A percentile compares a stretch with the other conserved stretches of the same genome.
These are phyloP conservation scores for Nakaseomyces sp. DNA, from an alignment of 1,139 yeast genomes.

Conservation along the genomic window DNA sequence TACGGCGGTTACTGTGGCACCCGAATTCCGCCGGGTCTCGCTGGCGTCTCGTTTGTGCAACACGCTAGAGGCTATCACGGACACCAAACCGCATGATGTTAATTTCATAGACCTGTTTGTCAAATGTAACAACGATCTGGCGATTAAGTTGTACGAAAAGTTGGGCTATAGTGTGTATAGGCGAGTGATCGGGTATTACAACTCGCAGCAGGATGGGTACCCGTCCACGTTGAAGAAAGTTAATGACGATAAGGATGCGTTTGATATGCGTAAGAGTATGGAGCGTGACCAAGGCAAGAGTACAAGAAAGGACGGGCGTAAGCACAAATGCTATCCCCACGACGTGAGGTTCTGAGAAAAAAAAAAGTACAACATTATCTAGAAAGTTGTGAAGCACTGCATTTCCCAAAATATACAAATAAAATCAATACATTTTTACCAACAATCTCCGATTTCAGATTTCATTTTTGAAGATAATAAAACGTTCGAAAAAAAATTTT, in stretches of 20 bases:
- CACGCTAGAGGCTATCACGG: conserved; percentile 64
- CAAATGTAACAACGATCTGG: conserved; percentile 71
- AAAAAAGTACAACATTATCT: too few species aligned
- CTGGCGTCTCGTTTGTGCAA: conserved; percentile 68
- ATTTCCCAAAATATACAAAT: too few species aligned
- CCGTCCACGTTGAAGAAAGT: conserved; percentile 37
- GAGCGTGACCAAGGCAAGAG: conserved; percentile 38
- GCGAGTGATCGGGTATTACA: conserved; percentile 85
- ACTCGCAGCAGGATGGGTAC: conserved; percentile 31
- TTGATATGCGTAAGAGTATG: conserved; percentile 63
- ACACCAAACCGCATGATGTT: conserved; percentile 60
- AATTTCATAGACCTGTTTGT: conserved; percentile 88
- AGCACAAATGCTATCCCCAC: conserved; percentile 50
- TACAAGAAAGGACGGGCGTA: conserved; percentile 50
- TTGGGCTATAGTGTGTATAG: conserved; percentile 79
- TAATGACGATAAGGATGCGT: conserved; percentile 75
- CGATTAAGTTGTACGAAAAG: conserved; percentile 73
- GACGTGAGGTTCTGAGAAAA: conserved; percentile 40
- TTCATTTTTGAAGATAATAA: too few species aligned
- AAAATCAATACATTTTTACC: too few species aligned
- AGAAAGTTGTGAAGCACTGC: too few species aligned
- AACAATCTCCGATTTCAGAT: too few species aligned
- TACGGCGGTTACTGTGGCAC: conserved; percentile 88
- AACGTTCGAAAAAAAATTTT: too few species aligned
- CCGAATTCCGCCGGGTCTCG: conserved; percentile 75